Percentiles rank a stretch among this genome's conserved stretches.
Evolutionary conservation across 257 asterid species (phyloP).

Genomic region (Vinca minor): DNA sequence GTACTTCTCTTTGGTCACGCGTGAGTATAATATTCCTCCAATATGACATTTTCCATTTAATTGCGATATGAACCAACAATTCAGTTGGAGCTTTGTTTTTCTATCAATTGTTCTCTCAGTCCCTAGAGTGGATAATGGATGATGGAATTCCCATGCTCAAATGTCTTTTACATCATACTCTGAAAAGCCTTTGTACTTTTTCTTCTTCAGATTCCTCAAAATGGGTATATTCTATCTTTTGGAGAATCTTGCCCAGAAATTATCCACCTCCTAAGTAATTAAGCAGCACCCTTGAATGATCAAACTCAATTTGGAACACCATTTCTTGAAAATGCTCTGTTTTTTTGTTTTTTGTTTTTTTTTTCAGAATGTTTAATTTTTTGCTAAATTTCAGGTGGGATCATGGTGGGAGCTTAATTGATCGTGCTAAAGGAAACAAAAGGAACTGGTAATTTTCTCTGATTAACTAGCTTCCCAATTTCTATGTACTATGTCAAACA

Average conservation of each 20-base stretch:
- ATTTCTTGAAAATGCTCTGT: too few species aligned
- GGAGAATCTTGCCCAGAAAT: constrained; percentile 77
- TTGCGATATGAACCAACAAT: constrained; percentile 22
- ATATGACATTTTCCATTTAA: constrained; percentile 26
- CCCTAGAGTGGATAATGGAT: constrained; percentile 63
- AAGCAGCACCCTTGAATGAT: neutral
- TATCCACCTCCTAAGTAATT: constrained; percentile 85
- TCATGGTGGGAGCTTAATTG: constrained; percentile 50
- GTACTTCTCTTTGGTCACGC: constrained; percentile 14
- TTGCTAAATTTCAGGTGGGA: constrained; percentile 51
- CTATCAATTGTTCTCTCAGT: constrained; percentile 16
- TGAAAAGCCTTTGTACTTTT: constrained; percentile 55
- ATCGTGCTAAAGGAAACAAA: constrained; percentile 66
- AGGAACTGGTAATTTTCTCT: constrained; percentile 56
- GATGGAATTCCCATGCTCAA: constrained; percentile 65
- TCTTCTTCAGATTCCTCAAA: constrained; percentile 39
- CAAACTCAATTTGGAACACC: too few species aligned
- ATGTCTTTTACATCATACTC: constrained; percentile 72
- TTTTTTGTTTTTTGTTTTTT: too few species aligned
- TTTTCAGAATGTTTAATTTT: too few species aligned
- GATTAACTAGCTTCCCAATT: too few species aligned
- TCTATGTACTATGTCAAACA: too few species aligned
- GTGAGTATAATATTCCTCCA: constrained; percentile 10
- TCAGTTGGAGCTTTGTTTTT: constrained; percentile 15
- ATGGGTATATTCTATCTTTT: constrained; percentile 77